These are phyloP conservation scores for Coniosporium apollinis DNA, from an alignment of 495 filamentous ascomycete species.

Conservation along the genomic window DNA sequence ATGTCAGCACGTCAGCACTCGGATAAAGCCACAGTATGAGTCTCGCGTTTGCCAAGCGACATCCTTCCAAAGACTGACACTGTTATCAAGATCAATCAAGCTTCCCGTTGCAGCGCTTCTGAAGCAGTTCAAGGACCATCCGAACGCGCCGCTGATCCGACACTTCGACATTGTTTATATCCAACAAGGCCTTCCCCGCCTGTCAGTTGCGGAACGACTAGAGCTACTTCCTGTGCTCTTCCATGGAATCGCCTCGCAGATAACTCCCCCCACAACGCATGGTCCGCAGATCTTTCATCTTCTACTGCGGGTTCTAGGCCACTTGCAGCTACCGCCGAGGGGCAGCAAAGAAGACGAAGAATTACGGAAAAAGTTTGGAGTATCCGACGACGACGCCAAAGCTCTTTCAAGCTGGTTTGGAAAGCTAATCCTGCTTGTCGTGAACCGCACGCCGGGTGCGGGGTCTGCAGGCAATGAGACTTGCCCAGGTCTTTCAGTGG, in stretches of 20 bases:
- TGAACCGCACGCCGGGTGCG: slow-evolving; percentile 18
- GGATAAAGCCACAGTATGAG: slow-evolving; percentile 42
- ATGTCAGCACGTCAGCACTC: slow-evolving; percentile 66
- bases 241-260: slow-evolving; percentile 47
- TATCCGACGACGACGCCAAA: slow-evolving; percentile 51
- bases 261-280: slow-evolving; percentile 42
- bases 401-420: slow-evolving; percentile 66
- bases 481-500: slow-evolving; percentile 51
- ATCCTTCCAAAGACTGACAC: slow-evolving; percentile 1
- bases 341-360: slow-evolving; percentile 61
- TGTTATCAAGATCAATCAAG: slow-evolving; percentile 37
- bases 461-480: slow-evolving; percentile 23
- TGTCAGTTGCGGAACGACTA: slow-evolving; percentile 41
- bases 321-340: slow-evolving; percentile 54
- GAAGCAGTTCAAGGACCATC: slow-evolving; percentile 76
- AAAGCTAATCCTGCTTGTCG: slow-evolving; percentile 59
- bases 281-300: slow-evolving; percentile 67
- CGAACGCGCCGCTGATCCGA: slow-evolving; percentile 47
- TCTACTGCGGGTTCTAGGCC: slow-evolving; percentile 53
- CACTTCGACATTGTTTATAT: slow-evolving; percentile 84
- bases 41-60: too few species aligned
- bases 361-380: slow-evolving; percentile 45
- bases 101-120: slow-evolving; percentile 70
- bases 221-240: slow-evolving; percentile 56
- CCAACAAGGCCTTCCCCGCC: slow-evolving; percentile 64